Evolutionary conservation across 2,329 filamentous ascomycete species (phyloP), one percentile per base, ranked within the genome.

Genomic region (Xenoacremonium recifei): DNA sequence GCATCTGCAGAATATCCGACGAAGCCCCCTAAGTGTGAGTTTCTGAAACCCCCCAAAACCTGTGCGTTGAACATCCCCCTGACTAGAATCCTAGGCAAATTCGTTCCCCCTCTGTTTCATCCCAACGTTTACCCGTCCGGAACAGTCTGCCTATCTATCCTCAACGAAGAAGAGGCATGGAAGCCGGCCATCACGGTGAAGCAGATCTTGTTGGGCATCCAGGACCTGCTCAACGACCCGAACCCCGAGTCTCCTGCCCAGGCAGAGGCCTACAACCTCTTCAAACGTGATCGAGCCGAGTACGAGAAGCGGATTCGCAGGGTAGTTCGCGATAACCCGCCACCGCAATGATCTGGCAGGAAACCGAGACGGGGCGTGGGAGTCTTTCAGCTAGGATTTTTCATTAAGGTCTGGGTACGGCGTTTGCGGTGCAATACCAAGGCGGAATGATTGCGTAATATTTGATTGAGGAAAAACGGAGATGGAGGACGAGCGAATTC

Each of bases 121-220:
- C 93, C 93, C 1, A 99, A 99, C 66, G 93, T 99, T 54, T 99
- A 99, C 65, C 93, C 93, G 0, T 97, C 92, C 1, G 95, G 93
- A 54, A 99, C 93, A 35, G 93, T 99, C 48, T 99, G 93, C 63
- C 79, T 99, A 17, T 96, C 89, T 20, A 99, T 99, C 54, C 72
- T 99, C 53, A 99, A 97, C 70, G 95, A 99, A 66, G 93, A 99
- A 59, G 93, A 99, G 65, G 91, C 88, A 6, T 99, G 95, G 93
- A 95, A 95, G 67, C 95, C 93, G 1, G 92, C 93, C 6, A 99
- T 99, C 60, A 99, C 93, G 1, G 89, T 99, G 65, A 97, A 96
- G 71, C 90, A 97, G 69, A 97, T 99, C 50, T 79, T 97, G 5
- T 78, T 97, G 2, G 93, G 93, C 36, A 95, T 99, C 44, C 93